Base-by-base conservation (phyloP, 805 yeast genomes). In the Candida railenensis region DNA sequence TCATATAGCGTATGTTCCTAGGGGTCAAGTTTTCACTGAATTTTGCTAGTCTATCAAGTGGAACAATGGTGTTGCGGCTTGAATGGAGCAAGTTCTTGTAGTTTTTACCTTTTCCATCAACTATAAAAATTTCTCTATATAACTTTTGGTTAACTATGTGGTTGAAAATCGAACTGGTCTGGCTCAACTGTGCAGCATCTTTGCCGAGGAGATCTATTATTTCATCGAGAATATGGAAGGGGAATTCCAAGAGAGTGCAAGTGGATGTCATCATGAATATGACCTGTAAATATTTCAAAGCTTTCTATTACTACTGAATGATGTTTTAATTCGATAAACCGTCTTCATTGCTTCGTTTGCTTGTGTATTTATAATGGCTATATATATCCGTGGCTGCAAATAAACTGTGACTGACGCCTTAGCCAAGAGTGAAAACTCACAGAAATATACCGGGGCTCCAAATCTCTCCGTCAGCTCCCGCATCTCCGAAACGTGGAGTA, bases 151-250 rank as follows among this genome's bases (percentile, higher is more conserved):
- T 51, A 11, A 51, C 50, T 15, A 47, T 49, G 22, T 41, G 22
- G 19, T 45, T 46, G 20, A 53, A 45, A 34, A 38, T 30, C 14
- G 40, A 40, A 33, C 45, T 46, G 5, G 46, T 43, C 20, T 30
- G 22, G 3, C 52, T 48, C 18, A 52, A 42, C 14, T 42, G 21
- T 14, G 44, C 42, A 18, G 49, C 30, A 28, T 52, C 53, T 2
- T 34, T 42, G 11, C 33, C 46, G 21, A 44, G 36, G 11, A 25
- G 20, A 20, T 21, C 44, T 18, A 54, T 38, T 21, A 54, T 42
- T 14, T 42, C 19, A 15, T 52, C 49, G 3, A 54, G 16, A 15
- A 54, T 48, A 22, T 52, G 48, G 34, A 40, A 42, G 3, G 57
- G 57, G 20, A 54, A 40, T 14, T 37, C 45, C 22, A 42, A 14